Base-by-base conservation (phyloP, 1,139 yeast species). In the Pichia terricola region DNA sequence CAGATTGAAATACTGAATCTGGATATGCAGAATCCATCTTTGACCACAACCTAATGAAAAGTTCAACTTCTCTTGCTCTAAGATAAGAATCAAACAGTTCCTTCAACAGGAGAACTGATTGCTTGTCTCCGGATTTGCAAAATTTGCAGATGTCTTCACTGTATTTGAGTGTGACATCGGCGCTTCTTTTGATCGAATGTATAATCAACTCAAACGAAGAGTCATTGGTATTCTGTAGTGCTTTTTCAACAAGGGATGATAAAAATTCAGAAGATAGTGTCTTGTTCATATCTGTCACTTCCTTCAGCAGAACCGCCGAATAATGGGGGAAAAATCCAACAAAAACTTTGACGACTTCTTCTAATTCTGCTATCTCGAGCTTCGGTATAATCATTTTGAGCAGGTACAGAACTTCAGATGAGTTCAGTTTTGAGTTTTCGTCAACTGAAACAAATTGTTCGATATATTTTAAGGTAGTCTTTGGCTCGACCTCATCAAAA, bases 51-150 rank as follows among this genome's bases (percentile, higher is more conserved):
- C 63, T 59, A 41, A 77, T 65, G 51, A 82, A 81, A 4, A 62
- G 60, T 8, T 62, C 62, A 38, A 78, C 64, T 44, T 81, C 87
- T 65, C 94, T 73, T 5, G 81, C 81, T 51, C 67, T 72, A 4
- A 70, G 65, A 54, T 70, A 74, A 9, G 81, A 73, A 8, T 65
- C 61, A 3, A 78, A 60, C 16, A 80, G 50, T 28, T 66, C 63
- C 64, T 49, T 43, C 7, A 66, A 44, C 11, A 61, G 50, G 3
- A 46, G 40, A n/a, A 63, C 52, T 28, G 62, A 61, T 8, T 53
- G 42, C 39, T 50, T 16, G 3, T 37, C 35, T 4, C 25, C 33
- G 3, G 38, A 9, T 6, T 39, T 35, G 11, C 50, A 47, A 8
- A 44, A 22, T 10, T 53, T 42, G 16, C 56, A 45, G 1, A 59